Conservation (phyloP, 257 asterid genomes). For the Fraxinus quadrangulata region DNA sequence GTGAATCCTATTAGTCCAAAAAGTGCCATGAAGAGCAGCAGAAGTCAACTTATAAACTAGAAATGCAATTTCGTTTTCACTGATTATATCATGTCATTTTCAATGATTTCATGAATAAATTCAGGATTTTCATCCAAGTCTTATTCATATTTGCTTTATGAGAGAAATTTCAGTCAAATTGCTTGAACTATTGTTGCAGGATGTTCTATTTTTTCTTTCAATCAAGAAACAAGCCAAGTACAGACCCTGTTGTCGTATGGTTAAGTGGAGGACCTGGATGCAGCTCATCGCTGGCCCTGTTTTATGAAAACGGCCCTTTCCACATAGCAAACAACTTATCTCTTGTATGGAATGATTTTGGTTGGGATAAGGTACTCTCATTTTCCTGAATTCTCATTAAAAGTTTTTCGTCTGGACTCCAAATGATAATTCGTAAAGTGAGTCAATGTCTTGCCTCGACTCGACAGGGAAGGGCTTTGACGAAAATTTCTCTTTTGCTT, state of each 20-base stretch:
- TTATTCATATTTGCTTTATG: too few relatives aligned
- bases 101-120: background rate
- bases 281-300: slow-evolving; percentile 71
- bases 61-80: too few relatives aligned
- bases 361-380: slow-evolving; percentile 77
- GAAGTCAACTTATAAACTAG: too few relatives aligned
- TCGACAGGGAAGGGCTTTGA: too few relatives aligned
- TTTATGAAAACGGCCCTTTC: slow-evolving; percentile 82
- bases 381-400: background rate
- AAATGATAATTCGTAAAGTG: too few relatives aligned
- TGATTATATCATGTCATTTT: background rate
- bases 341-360: slow-evolving; percentile 70
- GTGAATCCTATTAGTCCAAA: background rate
- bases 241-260: slow-evolving; percentile 74
- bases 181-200: slow-evolving; percentile 40
- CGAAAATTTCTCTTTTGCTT: too few relatives aligned
- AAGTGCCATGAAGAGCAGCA: background rate
- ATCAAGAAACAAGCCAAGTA: slow-evolving; percentile 51
- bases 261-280: slow-evolving; percentile 92
- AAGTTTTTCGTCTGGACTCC: background rate
- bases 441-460: too few relatives aligned
- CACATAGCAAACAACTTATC: slow-evolving; percentile 48
- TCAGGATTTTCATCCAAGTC: background rate
- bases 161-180: background rate
- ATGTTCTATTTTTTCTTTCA: slow-evolving; percentile 84